These are phyloP conservation scores for Teratosphaeria epicoccoides DNA, from an alignment of 2,329 filamentous ascomycete species.

Conservation along the genomic window DNA sequence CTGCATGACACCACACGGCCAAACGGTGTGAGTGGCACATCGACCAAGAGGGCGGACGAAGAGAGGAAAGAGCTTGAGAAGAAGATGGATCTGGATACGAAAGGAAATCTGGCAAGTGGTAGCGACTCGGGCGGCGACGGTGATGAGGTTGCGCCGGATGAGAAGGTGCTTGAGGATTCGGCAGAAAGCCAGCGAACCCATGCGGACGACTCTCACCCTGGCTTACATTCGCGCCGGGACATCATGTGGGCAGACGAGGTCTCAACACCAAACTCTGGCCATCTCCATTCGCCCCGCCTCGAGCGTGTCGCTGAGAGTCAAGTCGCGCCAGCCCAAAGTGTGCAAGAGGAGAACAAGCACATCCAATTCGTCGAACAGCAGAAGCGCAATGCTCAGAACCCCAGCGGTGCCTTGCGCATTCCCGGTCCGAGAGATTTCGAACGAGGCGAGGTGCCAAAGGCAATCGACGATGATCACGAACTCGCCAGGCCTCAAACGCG, in stretches of 20 bases:
- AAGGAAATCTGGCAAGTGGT: conserved; percentile 22
- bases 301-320: conserved; percentile 39
- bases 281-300: conserved; percentile 29
- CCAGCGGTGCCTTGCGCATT: conserved; percentile 69
- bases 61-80: conserved; percentile 27
- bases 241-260: conserved; percentile 63
- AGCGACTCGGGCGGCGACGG: conserved; percentile 7
- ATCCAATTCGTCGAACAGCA: conserved; percentile 84
- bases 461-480: conserved; percentile 39
- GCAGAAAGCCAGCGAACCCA: neutral
- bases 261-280: conserved; percentile 17
- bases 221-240: conserved; percentile 33
- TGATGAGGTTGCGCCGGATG: conserved; percentile 5
- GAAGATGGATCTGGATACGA: conserved; percentile 33
- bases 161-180: conserved; percentile 1
- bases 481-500: conserved; percentile 18
- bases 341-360: conserved; percentile 44
- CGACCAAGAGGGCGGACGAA: conserved; percentile 39
- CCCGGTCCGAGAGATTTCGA: conserved; percentile 88
- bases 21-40: conserved; percentile 41
- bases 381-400: conserved; percentile 50
- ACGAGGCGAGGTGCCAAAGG: conserved; percentile 60
- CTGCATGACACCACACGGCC: conserved; percentile 47
- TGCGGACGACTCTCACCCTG: conserved; percentile 1
- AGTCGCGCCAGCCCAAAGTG: conserved; percentile 43